These are phyloP conservation scores for Cyclanthera cordifolia DNA, from an alignment of 306 rosid species.

Conservation along the genomic window DNA sequence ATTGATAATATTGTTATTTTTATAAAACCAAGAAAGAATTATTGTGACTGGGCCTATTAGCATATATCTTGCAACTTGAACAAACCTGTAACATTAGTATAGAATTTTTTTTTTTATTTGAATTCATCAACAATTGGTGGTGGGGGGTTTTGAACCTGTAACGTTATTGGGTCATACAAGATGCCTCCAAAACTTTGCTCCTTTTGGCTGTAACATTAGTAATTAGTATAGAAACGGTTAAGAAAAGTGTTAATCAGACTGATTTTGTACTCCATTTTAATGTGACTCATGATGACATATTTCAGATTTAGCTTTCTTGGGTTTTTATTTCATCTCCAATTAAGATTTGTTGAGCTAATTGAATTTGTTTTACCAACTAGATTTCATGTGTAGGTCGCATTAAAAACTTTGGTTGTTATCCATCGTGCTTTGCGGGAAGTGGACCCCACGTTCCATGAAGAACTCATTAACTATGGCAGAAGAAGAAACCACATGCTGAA, in stretches of 20 bases:
- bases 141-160: too few relatives aligned
- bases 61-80: neutral
- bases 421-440: constrained; percentile 99
- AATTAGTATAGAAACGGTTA: neutral
- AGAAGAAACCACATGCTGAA: constrained; percentile 98
- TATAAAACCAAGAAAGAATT: neutral
- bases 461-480: constrained; percentile 89
- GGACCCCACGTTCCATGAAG: constrained; percentile 96
- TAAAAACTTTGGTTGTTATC: constrained; percentile 81
- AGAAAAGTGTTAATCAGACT: neutral
- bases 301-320: constrained; percentile 2
- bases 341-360: neutral
- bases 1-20: neutral
- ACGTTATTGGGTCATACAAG: too few relatives aligned
- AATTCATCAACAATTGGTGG: too few relatives aligned
- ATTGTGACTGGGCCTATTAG: neutral
- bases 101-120: constrained; percentile 5
- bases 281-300: neutral
- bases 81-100: neutral
- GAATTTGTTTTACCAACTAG: constrained; percentile 16
- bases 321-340: neutral
- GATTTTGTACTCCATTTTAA: neutral
- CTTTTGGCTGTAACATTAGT: too few relatives aligned
- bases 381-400: constrained; percentile 58
- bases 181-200: too few relatives aligned